Evolutionary conservation across 805 yeast species (phyloP).

Genomic region (Maudiozyma saulgeensis): DNA sequence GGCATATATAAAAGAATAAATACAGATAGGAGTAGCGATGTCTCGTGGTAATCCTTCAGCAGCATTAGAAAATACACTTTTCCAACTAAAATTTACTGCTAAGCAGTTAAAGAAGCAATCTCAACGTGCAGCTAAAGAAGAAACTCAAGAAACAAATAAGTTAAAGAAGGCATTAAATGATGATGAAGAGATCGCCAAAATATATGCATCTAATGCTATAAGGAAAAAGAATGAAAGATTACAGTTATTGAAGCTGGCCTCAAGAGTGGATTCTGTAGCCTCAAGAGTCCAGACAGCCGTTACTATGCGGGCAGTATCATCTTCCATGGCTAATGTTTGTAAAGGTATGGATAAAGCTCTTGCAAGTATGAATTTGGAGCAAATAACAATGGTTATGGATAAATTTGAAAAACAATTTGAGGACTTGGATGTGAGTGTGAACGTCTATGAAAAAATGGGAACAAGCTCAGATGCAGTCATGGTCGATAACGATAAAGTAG

Average conservation of each 20-base stretch:
- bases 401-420: conserved; percentile 94
- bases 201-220: conserved; percentile 93
- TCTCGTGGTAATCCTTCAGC: conserved; percentile 22
- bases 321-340: conserved; percentile 87
- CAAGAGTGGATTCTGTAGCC: conserved; percentile 92
- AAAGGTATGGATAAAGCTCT: conserved; percentile 94
- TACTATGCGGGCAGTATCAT: conserved; percentile 91
- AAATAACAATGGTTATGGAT: conserved; percentile 91
- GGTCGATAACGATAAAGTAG: conserved; percentile 94
- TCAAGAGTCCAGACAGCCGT: conserved; percentile 95
- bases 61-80: conserved; percentile 28
- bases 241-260: conserved; percentile 70
- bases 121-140: conserved; percentile 82
- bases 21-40: conserved; percentile 9
- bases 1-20: not conserved
- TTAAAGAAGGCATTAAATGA: conserved; percentile 53
- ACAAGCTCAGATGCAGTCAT: conserved; percentile 77
- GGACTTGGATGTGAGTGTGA: conserved; percentile 87
- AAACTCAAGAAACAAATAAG: conserved; percentile 73
- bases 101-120: conserved; percentile 89
- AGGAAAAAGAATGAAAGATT: conserved; percentile 82
- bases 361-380: conserved; percentile 90
- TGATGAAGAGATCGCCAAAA: conserved; percentile 75
- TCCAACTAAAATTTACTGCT: conserved; percentile 64
- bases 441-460: conserved; percentile 87